These are phyloP conservation scores for Lagerstroemia speciosa DNA, from an alignment of 345 rosid species.

Conservation along the genomic window DNA sequence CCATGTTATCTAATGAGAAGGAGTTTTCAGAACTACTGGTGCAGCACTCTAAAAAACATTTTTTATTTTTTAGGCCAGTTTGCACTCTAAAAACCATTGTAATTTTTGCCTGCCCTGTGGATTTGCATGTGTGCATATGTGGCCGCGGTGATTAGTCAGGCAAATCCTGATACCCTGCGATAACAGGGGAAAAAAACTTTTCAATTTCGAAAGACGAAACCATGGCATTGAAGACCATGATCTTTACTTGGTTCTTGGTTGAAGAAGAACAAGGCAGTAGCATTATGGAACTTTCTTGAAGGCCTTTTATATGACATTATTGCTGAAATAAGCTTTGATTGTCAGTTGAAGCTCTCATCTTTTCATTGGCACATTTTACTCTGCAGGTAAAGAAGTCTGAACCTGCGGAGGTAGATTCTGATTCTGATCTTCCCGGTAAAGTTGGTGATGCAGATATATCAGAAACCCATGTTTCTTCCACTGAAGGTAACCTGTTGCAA, in stretches of 20 bases:
- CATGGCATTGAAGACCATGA: background rate
- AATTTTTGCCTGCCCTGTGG: too few species aligned
- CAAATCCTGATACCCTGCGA: too few species aligned
- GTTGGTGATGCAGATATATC: constrained; percentile 32
- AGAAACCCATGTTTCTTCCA: constrained; percentile 25
- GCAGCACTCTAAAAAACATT: too few species aligned
- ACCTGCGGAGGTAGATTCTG: constrained; percentile 28
- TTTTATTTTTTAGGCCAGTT: too few species aligned
- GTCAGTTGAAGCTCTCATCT: background rate
- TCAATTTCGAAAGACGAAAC: background rate
- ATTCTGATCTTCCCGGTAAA: constrained; percentile 21
- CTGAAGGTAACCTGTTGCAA: constrained; percentile 31
- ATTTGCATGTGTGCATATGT: too few species aligned
- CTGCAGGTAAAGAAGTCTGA: constrained; percentile 61
- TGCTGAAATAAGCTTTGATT: background rate
- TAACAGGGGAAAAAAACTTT: too few species aligned
- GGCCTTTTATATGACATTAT: background rate
- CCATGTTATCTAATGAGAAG: background rate
- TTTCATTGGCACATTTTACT: background rate
- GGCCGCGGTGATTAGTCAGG: too few species aligned
- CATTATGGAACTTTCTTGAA: background rate
- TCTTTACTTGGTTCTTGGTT: background rate
- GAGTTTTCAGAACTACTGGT: too few species aligned
- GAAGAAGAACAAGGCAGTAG: background rate
- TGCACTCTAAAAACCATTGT: too few species aligned